A percentile compares a stretch with the other conserved stretches of the same genome.
Conservation (phyloP, 2,329 filamentous ascomycete genomes). For the Clarireedia monteithiana region DNA sequence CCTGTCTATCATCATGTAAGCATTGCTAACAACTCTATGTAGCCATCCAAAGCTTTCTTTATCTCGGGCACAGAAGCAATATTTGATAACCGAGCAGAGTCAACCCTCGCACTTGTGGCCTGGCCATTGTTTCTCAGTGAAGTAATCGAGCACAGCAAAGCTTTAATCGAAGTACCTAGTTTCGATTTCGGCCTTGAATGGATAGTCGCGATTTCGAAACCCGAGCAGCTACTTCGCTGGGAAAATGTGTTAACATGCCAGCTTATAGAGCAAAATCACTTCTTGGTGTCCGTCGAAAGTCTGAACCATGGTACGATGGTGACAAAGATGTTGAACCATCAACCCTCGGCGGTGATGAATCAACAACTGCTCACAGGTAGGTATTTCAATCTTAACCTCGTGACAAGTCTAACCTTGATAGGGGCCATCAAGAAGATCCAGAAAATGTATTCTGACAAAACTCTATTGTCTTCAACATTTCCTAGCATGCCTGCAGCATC, state of each 20-base stretch:
- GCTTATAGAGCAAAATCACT: constrained; percentile 3
- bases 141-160: constrained; percentile 37
- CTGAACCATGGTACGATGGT: neutral
- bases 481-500: constrained; percentile 6
- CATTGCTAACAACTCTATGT: constrained; percentile 33
- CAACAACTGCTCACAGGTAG: constrained; percentile 3
- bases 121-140: constrained; percentile 43
- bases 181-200: constrained; percentile 44
- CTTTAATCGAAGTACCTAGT: constrained; percentile 30
- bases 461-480: constrained; percentile 12
- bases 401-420: neutral
- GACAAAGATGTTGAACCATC: neutral
- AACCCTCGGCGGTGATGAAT: neutral
- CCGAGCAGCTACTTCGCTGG: constrained; percentile 37
- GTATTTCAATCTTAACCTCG: neutral
- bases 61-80: constrained; percentile 20
- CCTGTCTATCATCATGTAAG: constrained; percentile 34
- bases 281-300: neutral
- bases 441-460: constrained; percentile 11
- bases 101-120: constrained; percentile 40
- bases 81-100: constrained; percentile 34
- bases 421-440: constrained; percentile 2
- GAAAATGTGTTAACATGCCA: constrained; percentile 19
- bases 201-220: constrained; percentile 44
- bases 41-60: constrained; percentile 19